Conservation (phyloP, 1,284 basidiomycete genomes). For the Cutaneotrichosporon daszewskae region DNA sequence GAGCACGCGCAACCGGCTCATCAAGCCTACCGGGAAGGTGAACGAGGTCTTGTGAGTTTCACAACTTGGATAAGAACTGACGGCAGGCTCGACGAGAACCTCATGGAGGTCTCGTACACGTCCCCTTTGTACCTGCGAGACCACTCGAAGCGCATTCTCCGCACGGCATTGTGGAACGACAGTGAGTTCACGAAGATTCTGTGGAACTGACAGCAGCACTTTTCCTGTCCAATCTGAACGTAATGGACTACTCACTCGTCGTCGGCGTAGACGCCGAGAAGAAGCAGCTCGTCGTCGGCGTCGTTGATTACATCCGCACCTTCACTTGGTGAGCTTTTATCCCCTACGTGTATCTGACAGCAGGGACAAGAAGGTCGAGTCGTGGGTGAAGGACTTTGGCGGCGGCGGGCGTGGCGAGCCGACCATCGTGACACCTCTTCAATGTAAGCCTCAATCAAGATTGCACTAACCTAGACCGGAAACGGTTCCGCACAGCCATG, state of each 20-base stretch:
- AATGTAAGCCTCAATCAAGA: constrained; percentile 22
- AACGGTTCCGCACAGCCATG: constrained; percentile 85
- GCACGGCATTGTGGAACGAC: constrained; percentile 88
- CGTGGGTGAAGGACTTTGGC: constrained; percentile 93
- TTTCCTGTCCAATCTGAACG: constrained; percentile 90
- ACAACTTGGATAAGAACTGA: neutral
- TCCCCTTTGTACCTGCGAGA: constrained; percentile 90
- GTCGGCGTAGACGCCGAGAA: constrained; percentile 81
- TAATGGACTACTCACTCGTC: constrained; percentile 98
- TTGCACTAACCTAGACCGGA: no score
- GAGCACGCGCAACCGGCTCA: constrained; percentile 82
- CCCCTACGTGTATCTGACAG: neutral
- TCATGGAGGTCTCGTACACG: constrained; percentile 46
- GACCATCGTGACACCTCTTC: constrained; percentile 72
- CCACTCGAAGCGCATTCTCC: constrained; percentile 86
- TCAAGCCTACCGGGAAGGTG: constrained; percentile 80
- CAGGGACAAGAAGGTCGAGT: constrained; percentile 95
- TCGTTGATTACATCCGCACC: constrained; percentile 60
- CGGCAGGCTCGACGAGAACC: constrained; percentile 44
- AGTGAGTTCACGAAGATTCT: constrained; percentile 53
- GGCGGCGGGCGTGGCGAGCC: constrained; percentile 73
- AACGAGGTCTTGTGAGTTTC: constrained; percentile 71
- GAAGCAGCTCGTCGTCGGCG: constrained; percentile 87
- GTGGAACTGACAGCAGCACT: constrained; percentile 36
- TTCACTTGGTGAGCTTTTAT: constrained; percentile 48